phyloP scores from a whole-genome alignment of 352 stramenopile species.

The Aphanomyces invadans region DNA sequence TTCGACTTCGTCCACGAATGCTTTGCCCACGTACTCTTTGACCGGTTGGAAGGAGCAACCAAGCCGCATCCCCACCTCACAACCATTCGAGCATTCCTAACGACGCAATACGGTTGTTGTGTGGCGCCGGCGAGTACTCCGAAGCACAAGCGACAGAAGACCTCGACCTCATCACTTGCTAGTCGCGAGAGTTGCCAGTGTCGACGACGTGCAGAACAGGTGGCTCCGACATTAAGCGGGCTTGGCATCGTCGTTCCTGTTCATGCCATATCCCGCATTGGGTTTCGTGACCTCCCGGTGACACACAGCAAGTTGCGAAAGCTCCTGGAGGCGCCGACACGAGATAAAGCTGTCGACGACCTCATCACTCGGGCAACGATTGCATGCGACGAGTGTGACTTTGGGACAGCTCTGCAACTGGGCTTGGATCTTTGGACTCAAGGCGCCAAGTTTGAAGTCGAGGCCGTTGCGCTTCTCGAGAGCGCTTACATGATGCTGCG shows the following conservation, averaged over 20 bases:
- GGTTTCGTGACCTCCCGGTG: slow-evolving; percentile 47
- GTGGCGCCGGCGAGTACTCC: neutral
- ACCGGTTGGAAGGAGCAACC: neutral
- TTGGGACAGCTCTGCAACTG: slow-evolving; percentile 52
- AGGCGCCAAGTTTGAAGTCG: slow-evolving; percentile 38
- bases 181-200: neutral
- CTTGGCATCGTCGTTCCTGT: slow-evolving; percentile 43
- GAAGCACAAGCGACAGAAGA: neutral
- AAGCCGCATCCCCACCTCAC: neutral
- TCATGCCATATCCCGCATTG: slow-evolving; percentile 40
- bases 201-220: neutral
- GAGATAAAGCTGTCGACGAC: slow-evolving; percentile 31
- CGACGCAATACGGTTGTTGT: neutral
- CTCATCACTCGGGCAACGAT: slow-evolving; percentile 60
- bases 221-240: slow-evolving; percentile 25
- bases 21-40: slow-evolving; percentile 34
- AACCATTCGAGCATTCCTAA: neutral
- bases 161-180: neutral
- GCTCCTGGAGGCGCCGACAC: slow-evolving; percentile 30
- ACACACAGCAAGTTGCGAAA: slow-evolving; percentile 30
- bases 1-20: slow-evolving; percentile 34
- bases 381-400: slow-evolving; percentile 62
- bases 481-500: slow-evolving; percentile 46
- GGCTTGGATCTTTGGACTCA: slow-evolving; percentile 50
- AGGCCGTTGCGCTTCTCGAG: slow-evolving; percentile 38